Evolutionary conservation across 2,329 filamentous ascomycete genomes (phyloP), one percentile per base, ranked within the genome.

Genomic region (Bipolaris gigantea): DNA sequence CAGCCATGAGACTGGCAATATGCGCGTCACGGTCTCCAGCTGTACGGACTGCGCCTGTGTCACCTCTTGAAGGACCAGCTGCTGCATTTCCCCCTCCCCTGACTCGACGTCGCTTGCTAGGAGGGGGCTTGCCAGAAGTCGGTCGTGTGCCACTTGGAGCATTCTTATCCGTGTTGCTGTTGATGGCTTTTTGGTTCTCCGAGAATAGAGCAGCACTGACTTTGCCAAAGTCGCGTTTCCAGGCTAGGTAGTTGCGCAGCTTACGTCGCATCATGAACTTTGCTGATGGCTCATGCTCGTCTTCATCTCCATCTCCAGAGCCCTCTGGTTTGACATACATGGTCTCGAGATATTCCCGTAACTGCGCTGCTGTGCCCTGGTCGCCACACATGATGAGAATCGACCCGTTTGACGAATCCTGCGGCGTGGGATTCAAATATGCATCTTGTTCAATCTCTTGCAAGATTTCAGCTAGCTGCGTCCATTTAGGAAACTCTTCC

Each of bases 311-410:
- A 5, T 75, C 73, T 5, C 79, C 58, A 5, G 61, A 61, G n/a
- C 61, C 67, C 34, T 76, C 70, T 48, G 85, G 81, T 49, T 83
- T 85, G 25, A 92, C 82, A 68, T 95, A 85, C 91, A 96, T 97
- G 6, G 86, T 92, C 71, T 96, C 89, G 18, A 99, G 78, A 70
- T 93, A 97, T 71, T 97, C 93, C 60, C 91, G 86, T 38, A 99
- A 79, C 66, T 99, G 94, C 13, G 89, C 84, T 68, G 90, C 96
- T 8, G 91, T 96, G 51, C 87, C 85, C 52, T 89, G 86, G 66
- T 96, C 93, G 23, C 88, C 88, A 70, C 93, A 97, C 94, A 99
- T 97, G 71, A 99, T 90, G 32, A 99, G 78, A 45, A 96, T 91
- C 2, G 90, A 90, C n/a, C 90, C 89, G 69, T 92, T 96, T 0